These are phyloP conservation scores for Beauveria rudraprayagi DNA, from an alignment of 2,329 filamentous ascomycete species.

Conservation along the genomic window DNA sequence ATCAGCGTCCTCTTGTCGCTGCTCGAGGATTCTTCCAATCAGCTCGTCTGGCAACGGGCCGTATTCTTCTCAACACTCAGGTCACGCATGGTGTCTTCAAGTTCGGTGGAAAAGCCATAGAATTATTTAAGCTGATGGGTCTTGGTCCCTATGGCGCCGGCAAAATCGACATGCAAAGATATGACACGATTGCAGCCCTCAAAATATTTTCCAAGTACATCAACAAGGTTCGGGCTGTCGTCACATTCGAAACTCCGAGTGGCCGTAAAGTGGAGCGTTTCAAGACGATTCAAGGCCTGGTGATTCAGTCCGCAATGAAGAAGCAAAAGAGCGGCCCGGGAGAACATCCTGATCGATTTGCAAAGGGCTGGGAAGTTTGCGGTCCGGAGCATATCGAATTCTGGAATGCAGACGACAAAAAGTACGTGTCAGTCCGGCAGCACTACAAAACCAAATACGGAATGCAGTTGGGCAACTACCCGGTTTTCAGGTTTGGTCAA, in stretches of 20 bases:
- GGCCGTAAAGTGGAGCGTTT: constrained; percentile 23
- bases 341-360: constrained; percentile 19
- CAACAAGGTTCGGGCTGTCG: constrained; percentile 29
- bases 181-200: constrained; percentile 13
- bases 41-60: constrained; percentile 43
- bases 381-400: constrained; percentile 27
- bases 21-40: constrained; percentile 50
- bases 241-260: constrained; percentile 23
- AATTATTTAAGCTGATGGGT: constrained; percentile 24
- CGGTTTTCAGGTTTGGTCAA: constrained; percentile 60
- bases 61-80: constrained; percentile 47
- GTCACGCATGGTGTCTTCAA: constrained; percentile 47
- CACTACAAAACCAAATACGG: constrained; percentile 37
- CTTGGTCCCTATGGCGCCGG: constrained; percentile 12
- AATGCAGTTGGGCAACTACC: constrained; percentile 31
- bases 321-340: constrained; percentile 10
- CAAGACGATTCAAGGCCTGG: constrained; percentile 24
- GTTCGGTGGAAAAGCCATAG: constrained; percentile 25
- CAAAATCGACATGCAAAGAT: too few relatives aligned
- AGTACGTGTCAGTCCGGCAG: constrained; percentile 31
- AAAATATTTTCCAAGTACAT: constrained; percentile 29
- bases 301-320: constrained; percentile 17
- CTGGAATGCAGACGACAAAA: constrained; percentile 20
- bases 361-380: constrained; percentile 19
- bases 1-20: constrained; percentile 28